Conservation (phyloP, 805 yeast species). For the Candida rishiriensis region DNA sequence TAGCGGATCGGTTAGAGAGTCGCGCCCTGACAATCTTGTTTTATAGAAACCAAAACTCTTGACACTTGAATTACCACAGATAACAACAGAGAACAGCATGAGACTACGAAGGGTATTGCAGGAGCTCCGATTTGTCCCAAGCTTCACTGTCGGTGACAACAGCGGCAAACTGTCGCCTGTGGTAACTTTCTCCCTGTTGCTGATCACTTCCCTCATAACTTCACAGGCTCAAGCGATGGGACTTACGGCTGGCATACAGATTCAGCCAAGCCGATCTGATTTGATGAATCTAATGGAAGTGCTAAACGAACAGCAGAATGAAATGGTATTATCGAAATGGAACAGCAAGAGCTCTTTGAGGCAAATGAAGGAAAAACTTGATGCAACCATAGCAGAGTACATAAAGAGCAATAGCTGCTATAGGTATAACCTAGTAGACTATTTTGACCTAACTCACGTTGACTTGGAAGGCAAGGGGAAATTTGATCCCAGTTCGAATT, state of each 20-base stretch:
- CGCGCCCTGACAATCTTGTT: too few relatives aligned
- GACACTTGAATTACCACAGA: too few relatives aligned
- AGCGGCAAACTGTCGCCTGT: background rate
- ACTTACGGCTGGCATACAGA: slow-evolving; percentile 24
- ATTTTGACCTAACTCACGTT: slow-evolving; percentile 5
- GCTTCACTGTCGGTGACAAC: too few relatives aligned
- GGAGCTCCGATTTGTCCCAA: too few relatives aligned
- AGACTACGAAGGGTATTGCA: too few relatives aligned
- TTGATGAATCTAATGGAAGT: slow-evolving; percentile 9
- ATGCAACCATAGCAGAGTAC: slow-evolving; percentile 6
- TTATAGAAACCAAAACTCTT: too few relatives aligned
- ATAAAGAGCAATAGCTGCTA: slow-evolving; percentile 14
- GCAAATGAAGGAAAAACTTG: slow-evolving; percentile 6
- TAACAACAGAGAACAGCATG: too few relatives aligned
- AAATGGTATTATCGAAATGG: slow-evolving; percentile 3
- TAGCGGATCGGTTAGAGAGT: too few relatives aligned
- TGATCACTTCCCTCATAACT: background rate
- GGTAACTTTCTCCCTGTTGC: background rate
- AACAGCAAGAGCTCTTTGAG: slow-evolving; percentile 5
- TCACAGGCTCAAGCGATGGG: background rate
- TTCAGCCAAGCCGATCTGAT: slow-evolving; percentile 8
- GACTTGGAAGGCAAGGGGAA: background rate
- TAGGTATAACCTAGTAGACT: slow-evolving; percentile 12
- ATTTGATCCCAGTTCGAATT: slow-evolving; percentile 3
- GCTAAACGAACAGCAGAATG: slow-evolving; percentile 9